Evolutionary conservation across 225 moss, liverwort and hornwort genomes (phyloP).

Genomic region (Marchantia paleacea): DNA sequence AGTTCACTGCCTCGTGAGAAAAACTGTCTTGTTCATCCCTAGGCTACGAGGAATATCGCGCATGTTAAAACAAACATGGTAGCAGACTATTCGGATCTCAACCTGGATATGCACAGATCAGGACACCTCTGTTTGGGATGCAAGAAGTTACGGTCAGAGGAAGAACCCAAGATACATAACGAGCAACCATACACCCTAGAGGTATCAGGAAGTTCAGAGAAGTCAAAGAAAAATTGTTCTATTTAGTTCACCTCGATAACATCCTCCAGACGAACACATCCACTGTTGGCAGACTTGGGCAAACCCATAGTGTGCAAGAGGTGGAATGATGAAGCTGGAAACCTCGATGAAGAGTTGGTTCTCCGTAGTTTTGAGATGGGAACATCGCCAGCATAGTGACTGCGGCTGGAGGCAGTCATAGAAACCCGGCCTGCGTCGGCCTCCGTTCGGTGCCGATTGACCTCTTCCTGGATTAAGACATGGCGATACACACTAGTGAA

Average conservation of each 20-base stretch:
- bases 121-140: too few relatives aligned
- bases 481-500: not conserved
- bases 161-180: too few relatives aligned
- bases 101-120: too few relatives aligned
- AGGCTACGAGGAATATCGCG: too few relatives aligned
- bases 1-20: too few relatives aligned
- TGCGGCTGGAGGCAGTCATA: not conserved
- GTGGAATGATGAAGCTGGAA: conserved; percentile 50
- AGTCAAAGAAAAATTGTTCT: too few relatives aligned
- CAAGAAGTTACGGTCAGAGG: not conserved
- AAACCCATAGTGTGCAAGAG: conserved; percentile 65
- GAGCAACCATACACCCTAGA: too few relatives aligned
- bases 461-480: conserved; percentile 1
- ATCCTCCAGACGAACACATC: conserved; percentile 64
- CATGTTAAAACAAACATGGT: too few relatives aligned
- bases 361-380: conserved; percentile 30
- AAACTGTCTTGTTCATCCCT: too few relatives aligned
- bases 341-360: not conserved
- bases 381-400: conserved; percentile 4
- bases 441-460: not conserved
- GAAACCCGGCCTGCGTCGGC: not conserved
- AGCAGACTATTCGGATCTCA: too few relatives aligned
- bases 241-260: conserved; percentile 54
- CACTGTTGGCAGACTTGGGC: conserved; percentile 72
- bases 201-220: too few relatives aligned